Evolutionary conservation across 176 grass and related monocot genomes (phyloP).

Genomic region (Eragrostis curvula): DNA sequence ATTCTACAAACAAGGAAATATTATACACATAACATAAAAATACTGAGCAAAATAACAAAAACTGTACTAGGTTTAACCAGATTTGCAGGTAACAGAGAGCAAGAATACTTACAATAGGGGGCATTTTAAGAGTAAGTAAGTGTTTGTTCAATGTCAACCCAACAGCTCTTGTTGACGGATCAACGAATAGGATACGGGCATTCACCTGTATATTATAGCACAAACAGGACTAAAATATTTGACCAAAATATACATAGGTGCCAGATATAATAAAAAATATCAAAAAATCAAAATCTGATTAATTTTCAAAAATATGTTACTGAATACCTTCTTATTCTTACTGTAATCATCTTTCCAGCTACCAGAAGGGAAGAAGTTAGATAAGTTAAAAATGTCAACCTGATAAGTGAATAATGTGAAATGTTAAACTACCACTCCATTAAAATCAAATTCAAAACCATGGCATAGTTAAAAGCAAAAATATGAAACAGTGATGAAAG

Average conservation of each 20-base stretch:
- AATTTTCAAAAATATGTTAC: not conserved
- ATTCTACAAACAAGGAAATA: constrained; percentile 57
- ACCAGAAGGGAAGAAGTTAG: constrained; percentile 54
- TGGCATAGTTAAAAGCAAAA: not conserved
- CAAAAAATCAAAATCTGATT: too few relatives aligned
- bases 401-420: constrained; percentile 39
- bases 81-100: constrained; percentile 25
- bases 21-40: not conserved
- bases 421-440: constrained; percentile 8
- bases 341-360: constrained; percentile 89
- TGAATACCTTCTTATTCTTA: constrained; percentile 82
- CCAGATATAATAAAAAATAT: not conserved
- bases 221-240: constrained; percentile 22
- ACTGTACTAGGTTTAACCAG: not conserved
- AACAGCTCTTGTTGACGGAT: constrained; percentile 95
- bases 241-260: not conserved
- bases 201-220: constrained; percentile 66
- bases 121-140: constrained; percentile 74
- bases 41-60: not conserved
- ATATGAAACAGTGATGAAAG: not conserved
- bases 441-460: constrained; percentile 37
- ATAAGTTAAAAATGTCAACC: constrained; percentile 90
- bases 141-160: constrained; percentile 85
- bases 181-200: constrained; percentile 94
- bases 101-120: constrained; percentile 74